These are phyloP conservation scores for Albugo candida DNA, from an alignment of 352 stramenopile genomes.

Conservation along the genomic window DNA sequence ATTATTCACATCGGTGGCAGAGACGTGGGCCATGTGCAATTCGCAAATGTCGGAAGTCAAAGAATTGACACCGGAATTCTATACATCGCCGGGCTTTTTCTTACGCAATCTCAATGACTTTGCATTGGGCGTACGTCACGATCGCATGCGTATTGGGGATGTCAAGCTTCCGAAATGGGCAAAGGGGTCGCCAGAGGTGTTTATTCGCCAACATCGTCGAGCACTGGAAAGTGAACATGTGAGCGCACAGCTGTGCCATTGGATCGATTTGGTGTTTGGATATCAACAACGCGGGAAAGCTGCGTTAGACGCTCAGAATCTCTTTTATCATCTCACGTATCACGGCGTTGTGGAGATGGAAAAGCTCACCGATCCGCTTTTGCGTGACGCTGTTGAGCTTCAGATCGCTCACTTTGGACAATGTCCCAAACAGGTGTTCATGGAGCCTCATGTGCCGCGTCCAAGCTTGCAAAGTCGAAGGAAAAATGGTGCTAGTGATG, in stretches of 20 bases:
- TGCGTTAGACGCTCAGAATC: slow-evolving; percentile 88
- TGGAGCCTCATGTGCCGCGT: slow-evolving; percentile 44
- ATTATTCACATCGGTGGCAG: slow-evolving; percentile 91
- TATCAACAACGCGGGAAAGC: slow-evolving; percentile 92
- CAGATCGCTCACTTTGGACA: slow-evolving; percentile 99
- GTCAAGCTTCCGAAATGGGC: slow-evolving; percentile 96
- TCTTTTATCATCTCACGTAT: slow-evolving; percentile 91
- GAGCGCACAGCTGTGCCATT: slow-evolving; percentile 91
- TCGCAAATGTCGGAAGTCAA: slow-evolving; percentile 96
- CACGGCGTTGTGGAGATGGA: slow-evolving; percentile 94
- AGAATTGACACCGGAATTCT: slow-evolving; percentile 98
- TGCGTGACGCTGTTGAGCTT: slow-evolving; percentile 87
- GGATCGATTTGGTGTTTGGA: slow-evolving; percentile 99
- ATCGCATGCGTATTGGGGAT: slow-evolving; percentile 80
- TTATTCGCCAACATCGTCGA: slow-evolving; percentile 89
- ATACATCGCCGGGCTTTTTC: slow-evolving; percentile 82
- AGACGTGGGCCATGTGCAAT: slow-evolving; percentile 96
- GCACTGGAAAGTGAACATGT: slow-evolving; percentile 98
- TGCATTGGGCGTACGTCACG: slow-evolving; percentile 78
- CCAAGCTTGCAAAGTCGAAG: slow-evolving; percentile 1
- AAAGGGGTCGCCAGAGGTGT: slow-evolving; percentile 84
- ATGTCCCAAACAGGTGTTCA: slow-evolving; percentile 91
- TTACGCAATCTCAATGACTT: slow-evolving; percentile 92
- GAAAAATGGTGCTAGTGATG: not conserved
- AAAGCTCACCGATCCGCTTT: slow-evolving; percentile 85